Evolutionary conservation across 2,329 filamentous ascomycete species (phyloP).

Genomic region (Botrytis porri): DNA sequence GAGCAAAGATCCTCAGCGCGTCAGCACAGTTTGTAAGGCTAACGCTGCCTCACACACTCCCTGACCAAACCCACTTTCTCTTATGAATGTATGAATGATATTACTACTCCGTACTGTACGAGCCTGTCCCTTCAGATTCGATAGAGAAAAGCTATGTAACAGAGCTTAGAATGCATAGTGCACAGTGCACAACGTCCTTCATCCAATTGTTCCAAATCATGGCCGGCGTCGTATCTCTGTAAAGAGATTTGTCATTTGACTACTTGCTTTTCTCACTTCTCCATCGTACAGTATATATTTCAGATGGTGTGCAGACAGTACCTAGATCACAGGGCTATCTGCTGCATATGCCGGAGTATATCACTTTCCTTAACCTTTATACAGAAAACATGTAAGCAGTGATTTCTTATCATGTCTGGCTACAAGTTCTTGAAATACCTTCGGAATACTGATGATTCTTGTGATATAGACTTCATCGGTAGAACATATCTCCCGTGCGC

Average conservation of each 20-base stretch:
- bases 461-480: neutral
- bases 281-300: conserved; percentile 10
- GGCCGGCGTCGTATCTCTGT: conserved; percentile 9
- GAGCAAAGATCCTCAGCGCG: conserved; percentile 17
- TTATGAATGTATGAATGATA: conserved; percentile 5
- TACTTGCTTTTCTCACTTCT: conserved; percentile 11
- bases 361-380: conserved; percentile 11
- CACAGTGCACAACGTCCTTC: conserved; percentile 24
- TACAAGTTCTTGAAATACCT: neutral
- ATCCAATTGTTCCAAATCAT: conserved; percentile 10
- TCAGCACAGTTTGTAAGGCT: conserved; percentile 19
- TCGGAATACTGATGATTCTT: conserved; percentile 2
- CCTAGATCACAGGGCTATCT: conserved; percentile 20
- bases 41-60: conserved; percentile 9
- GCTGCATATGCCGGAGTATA: conserved; percentile 21
- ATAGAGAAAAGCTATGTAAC: conserved; percentile 20
- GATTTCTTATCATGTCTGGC: conserved; percentile 14
- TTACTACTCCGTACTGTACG: neutral
- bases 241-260: conserved; percentile 18
- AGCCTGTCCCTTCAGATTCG: conserved; percentile 11
- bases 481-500: neutral
- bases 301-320: conserved; percentile 19
- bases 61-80: conserved; percentile 14
- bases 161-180: conserved; percentile 25
- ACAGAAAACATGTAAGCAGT: conserved; percentile 30